Percentiles rank a stretch among this genome's conserved stretches.
Conservation (phyloP, 129 eudicot species). For the Flaveria robusta region DNA sequence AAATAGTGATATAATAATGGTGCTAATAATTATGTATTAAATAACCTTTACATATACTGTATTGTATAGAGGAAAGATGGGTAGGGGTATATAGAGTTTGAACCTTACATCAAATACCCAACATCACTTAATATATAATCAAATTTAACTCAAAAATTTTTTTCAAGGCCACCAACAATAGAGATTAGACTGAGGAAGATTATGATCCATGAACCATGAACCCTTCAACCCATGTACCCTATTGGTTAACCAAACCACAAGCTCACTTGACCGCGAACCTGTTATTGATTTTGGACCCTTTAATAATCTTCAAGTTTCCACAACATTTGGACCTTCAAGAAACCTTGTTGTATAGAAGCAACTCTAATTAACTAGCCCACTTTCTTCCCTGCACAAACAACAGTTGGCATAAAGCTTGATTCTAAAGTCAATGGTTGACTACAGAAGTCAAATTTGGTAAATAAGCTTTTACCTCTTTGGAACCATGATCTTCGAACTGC, state of each 20-base stretch:
- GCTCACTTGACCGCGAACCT: constrained; percentile 17
- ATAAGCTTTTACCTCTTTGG: constrained; percentile 64
- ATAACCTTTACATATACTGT: constrained; percentile 27
- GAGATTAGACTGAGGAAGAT: constrained; percentile 20
- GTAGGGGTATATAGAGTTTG: constrained; percentile 16
- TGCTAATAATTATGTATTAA: not conserved
- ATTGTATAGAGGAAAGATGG: constrained; percentile 7
- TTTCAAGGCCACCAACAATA: constrained; percentile 25
- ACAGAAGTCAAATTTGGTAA: not conserved
- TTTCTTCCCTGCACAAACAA: constrained; percentile 35
- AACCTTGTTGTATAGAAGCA: constrained; percentile 11
- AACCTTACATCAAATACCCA: constrained; percentile 32
- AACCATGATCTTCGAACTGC: constrained; percentile 97
- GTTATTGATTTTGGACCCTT: constrained; percentile 14
- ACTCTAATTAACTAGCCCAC: constrained; percentile 16
- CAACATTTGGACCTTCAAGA: constrained; percentile 19
- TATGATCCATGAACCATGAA: constrained; percentile 25
- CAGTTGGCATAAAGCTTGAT: not conserved
- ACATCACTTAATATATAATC: constrained; percentile 5
- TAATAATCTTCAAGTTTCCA: constrained; percentile 21
- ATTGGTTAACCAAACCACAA: constrained; percentile 26
- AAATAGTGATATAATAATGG: no score
- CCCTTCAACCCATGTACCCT: not conserved
- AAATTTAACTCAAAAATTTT: constrained; percentile 15
- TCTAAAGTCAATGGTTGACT: not conserved